Percentiles rank a stretch among this genome's conserved stretches.
Evolutionary conservation across 2,329 filamentous ascomycete species (phyloP).

Genomic region (Stagonosporopsis chrysanthemi): DNA sequence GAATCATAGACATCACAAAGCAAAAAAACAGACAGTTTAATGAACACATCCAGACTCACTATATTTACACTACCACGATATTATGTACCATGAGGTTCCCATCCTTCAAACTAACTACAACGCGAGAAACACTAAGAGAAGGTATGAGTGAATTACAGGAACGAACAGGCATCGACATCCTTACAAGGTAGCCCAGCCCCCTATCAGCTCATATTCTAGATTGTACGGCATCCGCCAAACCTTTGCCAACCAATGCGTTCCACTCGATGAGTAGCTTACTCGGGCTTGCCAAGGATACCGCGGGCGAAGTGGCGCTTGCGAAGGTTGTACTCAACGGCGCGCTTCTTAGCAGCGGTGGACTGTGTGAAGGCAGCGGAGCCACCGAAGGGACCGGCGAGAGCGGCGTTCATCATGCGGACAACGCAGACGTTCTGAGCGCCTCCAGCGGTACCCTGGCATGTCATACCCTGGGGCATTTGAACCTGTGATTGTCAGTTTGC

Average conservation of each 20-base stretch:
- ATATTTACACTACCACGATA: conserved; percentile 19
- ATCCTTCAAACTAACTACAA: conserved; percentile 14
- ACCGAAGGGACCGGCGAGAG: conserved; percentile 71
- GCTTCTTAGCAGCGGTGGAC: conserved; percentile 65
- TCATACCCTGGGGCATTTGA: conserved; percentile 73
- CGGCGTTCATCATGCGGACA: conserved; percentile 68
- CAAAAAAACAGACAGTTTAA: background rate
- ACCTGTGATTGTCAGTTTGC: conserved; percentile 47
- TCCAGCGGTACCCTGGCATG: conserved; percentile 66
- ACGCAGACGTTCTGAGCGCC: conserved; percentile 70
- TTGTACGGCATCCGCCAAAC: conserved; percentile 26
- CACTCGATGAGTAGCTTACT: conserved; percentile 25
- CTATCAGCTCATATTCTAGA: conserved; percentile 20
- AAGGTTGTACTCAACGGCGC: conserved; percentile 64
- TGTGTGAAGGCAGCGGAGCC: conserved; percentile 72
- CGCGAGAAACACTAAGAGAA: conserved; percentile 20
- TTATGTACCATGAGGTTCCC: conserved; percentile 18
- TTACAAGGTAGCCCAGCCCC: conserved; percentile 1
- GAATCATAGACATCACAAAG: conserved; percentile 4
- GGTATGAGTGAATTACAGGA: conserved; percentile 22
- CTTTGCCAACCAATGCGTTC: background rate
- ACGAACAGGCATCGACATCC: conserved; percentile 14
- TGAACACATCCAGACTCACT: conserved; percentile 23
- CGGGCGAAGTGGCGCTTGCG: conserved; percentile 49
- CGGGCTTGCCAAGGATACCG: conserved; percentile 44